These are phyloP conservation scores for Priceomyces haplophilus DNA, from an alignment of 805 yeast genomes.

Conservation along the genomic window DNA sequence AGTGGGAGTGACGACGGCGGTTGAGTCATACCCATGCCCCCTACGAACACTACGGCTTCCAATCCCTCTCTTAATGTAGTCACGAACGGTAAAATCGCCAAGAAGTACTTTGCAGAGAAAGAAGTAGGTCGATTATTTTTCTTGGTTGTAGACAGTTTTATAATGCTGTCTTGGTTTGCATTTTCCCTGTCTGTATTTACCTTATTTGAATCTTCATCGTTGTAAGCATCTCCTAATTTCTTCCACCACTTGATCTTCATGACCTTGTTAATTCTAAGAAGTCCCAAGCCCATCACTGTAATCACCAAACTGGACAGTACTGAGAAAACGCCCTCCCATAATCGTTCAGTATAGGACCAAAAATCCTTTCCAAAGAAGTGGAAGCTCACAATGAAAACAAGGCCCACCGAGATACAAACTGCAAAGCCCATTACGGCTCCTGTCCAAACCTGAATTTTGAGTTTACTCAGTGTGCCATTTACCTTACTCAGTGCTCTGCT, in stretches of 20 bases:
- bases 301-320: conserved; percentile 74
- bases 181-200: background rate
- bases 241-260: conserved; percentile 76
- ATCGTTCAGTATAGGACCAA: conserved; percentile 84
- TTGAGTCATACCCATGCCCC: conserved; percentile 74
- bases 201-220: conserved; percentile 7
- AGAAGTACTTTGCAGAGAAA: conserved; percentile 58
- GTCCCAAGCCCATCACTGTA: conserved; percentile 82
- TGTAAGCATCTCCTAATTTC: conserved; percentile 42
- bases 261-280: conserved; percentile 70
- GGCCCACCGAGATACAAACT: conserved; percentile 71
- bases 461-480: conserved; percentile 6
- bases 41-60: conserved; percentile 88
- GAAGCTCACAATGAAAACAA: conserved; percentile 64
- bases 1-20: conserved; percentile 60
- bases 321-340: conserved; percentile 86
- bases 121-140: conserved; percentile 1
- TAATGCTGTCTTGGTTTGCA: background rate
- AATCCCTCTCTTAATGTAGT: conserved; percentile 87
- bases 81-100: conserved; percentile 76
- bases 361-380: conserved; percentile 77
- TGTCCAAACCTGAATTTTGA: conserved; percentile 72
- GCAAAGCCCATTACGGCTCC: conserved; percentile 75
- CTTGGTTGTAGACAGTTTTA: background rate
- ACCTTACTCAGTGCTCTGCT: conserved; percentile 1